Evolutionary conservation across 805 yeast genomes (phyloP), one percentile per base, ranked within the genome.

Genomic region (Huiozyma naganishii): DNA sequence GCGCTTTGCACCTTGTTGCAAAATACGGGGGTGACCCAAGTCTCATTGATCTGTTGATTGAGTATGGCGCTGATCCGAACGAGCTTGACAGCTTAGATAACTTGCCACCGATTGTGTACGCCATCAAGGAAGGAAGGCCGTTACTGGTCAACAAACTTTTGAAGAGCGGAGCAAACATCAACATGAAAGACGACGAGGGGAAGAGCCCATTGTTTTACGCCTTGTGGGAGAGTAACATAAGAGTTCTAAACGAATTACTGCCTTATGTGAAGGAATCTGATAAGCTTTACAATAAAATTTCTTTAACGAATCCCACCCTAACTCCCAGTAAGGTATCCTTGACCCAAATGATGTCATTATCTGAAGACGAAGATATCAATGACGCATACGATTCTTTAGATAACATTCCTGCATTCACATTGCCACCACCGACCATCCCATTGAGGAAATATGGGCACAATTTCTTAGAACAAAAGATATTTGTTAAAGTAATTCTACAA

Each of bases 341-440:
- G 33, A 30, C 33, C n/a, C 37, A 11, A 9, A 34, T 34, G 37
- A 38, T 38, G 11, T 32, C 37, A 5, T 28, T 41, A 12, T 38
- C 46, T 8, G 34, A 35, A 17, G 32, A 41, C 11, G 45, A 45
- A 33, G 70, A 67, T 34, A 41, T 49, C 7, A 41, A 43, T 36
- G 49, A 42, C 35, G 44, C 54, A 27, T 74, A 71, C 42, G 49
- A 45, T 41, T 48, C 52, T 7, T 39, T 55, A 36, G 45, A 87
- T 51, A 72, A 79, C 12, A 90, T 92, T 43, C 97, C 98, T 0
- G 95, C 87, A 54, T 72, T 92, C 40, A 77, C 88, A 23, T 70
- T 92, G 45, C 98, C 98, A 0, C 98, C 98, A 1, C 98, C 98
- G 4, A 86, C 92, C 43, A 78, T 92, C 41, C 98, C 98, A 0